phyloP scores from a whole-genome alignment of 257 asterid genomes.

The Anisodus tanguticus region DNA sequence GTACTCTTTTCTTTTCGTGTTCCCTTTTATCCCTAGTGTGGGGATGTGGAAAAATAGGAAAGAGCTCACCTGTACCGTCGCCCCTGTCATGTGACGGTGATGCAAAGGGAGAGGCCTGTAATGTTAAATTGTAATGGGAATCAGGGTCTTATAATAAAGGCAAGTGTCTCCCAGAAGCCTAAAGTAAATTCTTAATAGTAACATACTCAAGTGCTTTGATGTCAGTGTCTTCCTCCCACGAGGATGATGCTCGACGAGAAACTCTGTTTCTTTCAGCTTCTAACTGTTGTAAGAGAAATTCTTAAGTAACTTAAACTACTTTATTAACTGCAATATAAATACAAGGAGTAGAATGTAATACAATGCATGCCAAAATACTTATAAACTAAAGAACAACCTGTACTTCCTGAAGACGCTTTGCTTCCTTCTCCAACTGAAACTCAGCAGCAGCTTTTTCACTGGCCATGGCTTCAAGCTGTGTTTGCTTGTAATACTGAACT shows the following conservation, averaged over 20 bases:
- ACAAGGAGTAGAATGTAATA: neutral
- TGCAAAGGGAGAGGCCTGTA: constrained; percentile 96
- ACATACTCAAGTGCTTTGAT: constrained; percentile 97
- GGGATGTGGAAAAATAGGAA: constrained; percentile 22
- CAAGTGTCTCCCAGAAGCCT: neutral
- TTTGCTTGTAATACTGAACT: constrained; percentile 93
- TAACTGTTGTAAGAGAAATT: constrained; percentile 50
- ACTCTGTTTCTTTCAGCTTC: constrained; percentile 84
- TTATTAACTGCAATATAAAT: neutral
- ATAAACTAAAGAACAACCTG: constrained; percentile 57
- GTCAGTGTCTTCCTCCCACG: constrained; percentile 97
- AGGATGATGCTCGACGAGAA: constrained; percentile 90
- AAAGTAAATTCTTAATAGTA: constrained; percentile 23
- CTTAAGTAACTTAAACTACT: constrained; percentile 23
- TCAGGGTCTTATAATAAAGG: constrained; percentile 2
- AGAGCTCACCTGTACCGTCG: constrained; percentile 76
- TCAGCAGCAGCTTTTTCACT: constrained; percentile 99
- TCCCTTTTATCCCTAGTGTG: constrained; percentile 27
- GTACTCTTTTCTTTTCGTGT: neutral
- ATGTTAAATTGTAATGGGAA: constrained; percentile 26
- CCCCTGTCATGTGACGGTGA: constrained; percentile 88
- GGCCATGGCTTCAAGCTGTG: constrained; percentile 97
- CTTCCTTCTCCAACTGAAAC: constrained; percentile 98
- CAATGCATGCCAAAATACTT: constrained; percentile 27
- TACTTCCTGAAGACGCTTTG: constrained; percentile 81